Evolutionary conservation across 2,329 filamentous ascomycete genomes (phyloP), one percentile per base, ranked within the genome.

Genomic region (Chaetomium globosum): DNA sequence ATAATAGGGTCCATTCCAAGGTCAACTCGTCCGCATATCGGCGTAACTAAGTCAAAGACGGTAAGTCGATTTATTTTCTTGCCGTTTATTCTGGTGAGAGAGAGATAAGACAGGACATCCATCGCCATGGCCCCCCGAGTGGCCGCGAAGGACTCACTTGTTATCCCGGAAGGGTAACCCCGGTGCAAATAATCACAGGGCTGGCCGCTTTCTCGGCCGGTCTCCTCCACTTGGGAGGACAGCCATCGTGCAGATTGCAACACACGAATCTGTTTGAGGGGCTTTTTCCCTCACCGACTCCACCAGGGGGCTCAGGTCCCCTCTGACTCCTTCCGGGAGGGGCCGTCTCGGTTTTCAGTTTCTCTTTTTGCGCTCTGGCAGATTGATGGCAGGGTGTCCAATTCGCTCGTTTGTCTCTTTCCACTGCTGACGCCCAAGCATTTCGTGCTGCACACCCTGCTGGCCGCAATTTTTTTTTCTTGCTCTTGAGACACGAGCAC

Each of bases 341-440:
- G 59, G 68, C 60, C 63, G 66, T 53, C 43, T 63, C 63, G 61
- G 54, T 46, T 65, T 65, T 30, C 55, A 60, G 46, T 70, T 64
- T 66, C 63, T 67, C 28, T 66, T 67, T 69, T 67, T 28, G 51
- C 48, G 33, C 39, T 63, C 52, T 64, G 65, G 64, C 64, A 67
- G 65, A 54, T 66, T 65, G 56, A 64, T 33, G 64, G 62, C 64
- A 57, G 63, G 55, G 65, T 65, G 59, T 66, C 58, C 65, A 65
- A 68, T 70, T 70, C 68, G 68, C 68, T 68, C 65, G 66, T 65
- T 67, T 64, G 59, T 60, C 63, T 66, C 63, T 66, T 71, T 67
- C 62, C 69, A 65, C 61, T 66, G 66, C 70, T 66, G 66, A 70
- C 70, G 63, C 70, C 68, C 68, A 65, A 66, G 65, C 66, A 36